Conservation (phyloP, 441 rosid genomes). For the Mallotus japonicus region DNA sequence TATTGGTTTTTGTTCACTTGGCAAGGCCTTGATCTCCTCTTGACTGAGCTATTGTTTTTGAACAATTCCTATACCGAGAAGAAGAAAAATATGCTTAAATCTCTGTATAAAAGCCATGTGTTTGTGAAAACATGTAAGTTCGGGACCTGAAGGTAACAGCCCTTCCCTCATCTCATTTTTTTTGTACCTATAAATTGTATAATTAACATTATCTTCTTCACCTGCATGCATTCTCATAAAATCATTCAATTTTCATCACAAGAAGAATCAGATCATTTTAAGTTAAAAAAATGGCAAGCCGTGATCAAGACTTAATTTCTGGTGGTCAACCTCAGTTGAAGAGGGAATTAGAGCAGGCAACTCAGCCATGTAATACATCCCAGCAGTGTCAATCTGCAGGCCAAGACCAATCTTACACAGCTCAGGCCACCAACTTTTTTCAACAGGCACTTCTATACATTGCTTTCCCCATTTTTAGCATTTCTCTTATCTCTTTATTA, state of each 20-base stretch:
- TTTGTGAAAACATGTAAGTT: conserved; percentile 3
- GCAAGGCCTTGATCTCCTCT: not conserved
- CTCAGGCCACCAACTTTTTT: conserved; percentile 39
- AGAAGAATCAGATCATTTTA: not conserved
- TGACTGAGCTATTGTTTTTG: conserved; percentile 1
- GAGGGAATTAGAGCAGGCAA: conserved; percentile 29
- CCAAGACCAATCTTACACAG: conserved; percentile 7
- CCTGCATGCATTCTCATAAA: too few relatives aligned
- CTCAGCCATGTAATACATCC: conserved; percentile 1
- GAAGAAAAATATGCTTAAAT: too few relatives aligned
- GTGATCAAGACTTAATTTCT: conserved; percentile 7
- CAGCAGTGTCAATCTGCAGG: conserved; percentile 1
- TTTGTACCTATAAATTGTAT: conserved; percentile 17
- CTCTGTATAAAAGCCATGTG: not conserved
- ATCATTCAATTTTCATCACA: not conserved
- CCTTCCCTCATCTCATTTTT: too few relatives aligned
- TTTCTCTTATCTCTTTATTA: too few relatives aligned
- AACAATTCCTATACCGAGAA: conserved; percentile 3
- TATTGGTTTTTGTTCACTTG: not conserved
- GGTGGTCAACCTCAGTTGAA: conserved; percentile 29
- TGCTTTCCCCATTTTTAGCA: too few relatives aligned
- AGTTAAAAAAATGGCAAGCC: conserved; percentile 23
- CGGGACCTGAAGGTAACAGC: not conserved
- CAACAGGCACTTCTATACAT: conserved; percentile 29
- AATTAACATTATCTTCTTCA: not conserved